phyloP scores from a whole-genome alignment of 2,329 filamentous ascomycete genomes.

The Hymenoscyphus repandus region DNA sequence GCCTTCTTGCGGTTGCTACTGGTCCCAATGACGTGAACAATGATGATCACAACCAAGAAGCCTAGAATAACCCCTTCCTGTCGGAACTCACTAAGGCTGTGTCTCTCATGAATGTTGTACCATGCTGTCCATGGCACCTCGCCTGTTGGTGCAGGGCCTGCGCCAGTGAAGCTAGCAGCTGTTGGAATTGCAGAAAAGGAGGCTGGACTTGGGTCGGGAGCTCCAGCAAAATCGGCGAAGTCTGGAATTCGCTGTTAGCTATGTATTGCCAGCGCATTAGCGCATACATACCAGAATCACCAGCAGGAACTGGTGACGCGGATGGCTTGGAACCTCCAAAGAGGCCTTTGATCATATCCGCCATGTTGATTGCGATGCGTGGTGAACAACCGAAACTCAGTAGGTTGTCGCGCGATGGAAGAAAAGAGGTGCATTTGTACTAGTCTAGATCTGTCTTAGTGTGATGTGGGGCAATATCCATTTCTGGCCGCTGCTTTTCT shows the following conservation, averaged over 20 bases:
- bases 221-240: conserved; percentile 88
- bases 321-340: conserved; percentile 63
- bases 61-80: conserved; percentile 78
- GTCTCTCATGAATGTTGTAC: conserved; percentile 95
- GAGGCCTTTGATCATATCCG: conserved; percentile 45
- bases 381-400: conserved; percentile 2
- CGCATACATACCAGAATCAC: conserved; percentile 57
- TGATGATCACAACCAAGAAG: conserved; percentile 67
- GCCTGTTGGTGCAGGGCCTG: conserved; percentile 39
- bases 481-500: too few species aligned
- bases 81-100: conserved; percentile 77
- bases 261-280: conserved; percentile 11
- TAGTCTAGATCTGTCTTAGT: background rate
- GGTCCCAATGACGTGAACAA: conserved; percentile 77
- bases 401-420: background rate
- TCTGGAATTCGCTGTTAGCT: conserved; percentile 47
- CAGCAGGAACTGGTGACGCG: conserved; percentile 43
- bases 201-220: conserved; percentile 58
- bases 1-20: conserved; percentile 75
- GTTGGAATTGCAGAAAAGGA: conserved; percentile 40
- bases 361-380: conserved; percentile 24
- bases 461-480: too few species aligned
- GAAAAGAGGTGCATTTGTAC: background rate
- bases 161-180: conserved; percentile 43
- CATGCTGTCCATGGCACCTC: conserved; percentile 78